Percentiles rank a stretch among this genome's conserved stretches.
Evolutionary conservation across 176 grass and related monocot genomes (phyloP).

Genomic region (Luzula sylvatica): DNA sequence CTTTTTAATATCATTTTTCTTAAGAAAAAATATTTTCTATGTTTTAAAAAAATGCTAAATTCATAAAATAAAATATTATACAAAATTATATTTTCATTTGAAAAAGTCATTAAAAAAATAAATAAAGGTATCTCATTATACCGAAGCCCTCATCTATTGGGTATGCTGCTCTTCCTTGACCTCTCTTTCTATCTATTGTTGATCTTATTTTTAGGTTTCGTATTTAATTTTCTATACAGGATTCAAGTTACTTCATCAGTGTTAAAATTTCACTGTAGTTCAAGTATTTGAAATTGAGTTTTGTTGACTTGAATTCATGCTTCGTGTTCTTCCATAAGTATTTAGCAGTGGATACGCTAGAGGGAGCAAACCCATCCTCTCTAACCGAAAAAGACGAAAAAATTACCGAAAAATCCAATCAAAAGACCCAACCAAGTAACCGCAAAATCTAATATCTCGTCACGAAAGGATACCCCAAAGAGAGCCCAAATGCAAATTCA

Average conservation of each 20-base stretch:
- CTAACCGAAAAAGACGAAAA: conserved; percentile 90
- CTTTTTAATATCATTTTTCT: too few species aligned
- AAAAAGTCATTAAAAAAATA: too few species aligned
- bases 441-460: conserved; percentile 41
- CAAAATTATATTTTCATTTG: too few species aligned
- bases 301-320: too few species aligned
- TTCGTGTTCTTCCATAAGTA: neutral
- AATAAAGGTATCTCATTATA: too few species aligned
- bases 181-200: too few species aligned
- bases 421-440: conserved; percentile 40
- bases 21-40: too few species aligned
- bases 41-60: too few species aligned
- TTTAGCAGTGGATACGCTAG: conserved; percentile 54
- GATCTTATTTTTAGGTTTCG: neutral
- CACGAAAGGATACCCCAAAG: conserved; percentile 86
- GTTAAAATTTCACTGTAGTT: too few species aligned
- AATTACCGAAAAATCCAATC: conserved; percentile 33
- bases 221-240: neutral
- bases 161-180: conserved; percentile 19
- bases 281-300: neutral
- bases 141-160: conserved; percentile 60
- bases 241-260: neutral
- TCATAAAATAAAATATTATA: too few species aligned
- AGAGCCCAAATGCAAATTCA: conserved; percentile 87
- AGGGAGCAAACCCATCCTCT: conserved; percentile 84